phyloP scores from a whole-genome alignment of 1,284 basidiomycete genomes.

The Ustilago trichophora region DNA sequence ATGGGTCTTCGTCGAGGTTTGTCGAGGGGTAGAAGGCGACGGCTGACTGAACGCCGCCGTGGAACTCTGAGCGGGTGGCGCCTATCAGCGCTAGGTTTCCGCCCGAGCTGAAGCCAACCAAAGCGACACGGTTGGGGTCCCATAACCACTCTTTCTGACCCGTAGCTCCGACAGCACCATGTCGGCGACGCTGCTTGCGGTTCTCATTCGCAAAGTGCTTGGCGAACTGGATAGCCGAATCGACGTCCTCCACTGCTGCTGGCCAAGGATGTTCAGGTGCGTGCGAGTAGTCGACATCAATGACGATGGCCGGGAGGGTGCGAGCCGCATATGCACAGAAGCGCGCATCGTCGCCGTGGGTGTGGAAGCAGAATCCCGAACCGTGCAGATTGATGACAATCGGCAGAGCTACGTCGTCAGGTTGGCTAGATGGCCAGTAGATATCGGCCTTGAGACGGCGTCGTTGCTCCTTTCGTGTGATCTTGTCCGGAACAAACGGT shows the following conservation, averaged over 20 bases:
- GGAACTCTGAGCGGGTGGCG: slow-evolving; percentile 10
- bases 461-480: slow-evolving; percentile 30
- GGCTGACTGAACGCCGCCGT: slow-evolving; percentile 34
- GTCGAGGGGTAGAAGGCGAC: slow-evolving; percentile 54
- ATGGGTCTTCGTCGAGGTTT: slow-evolving; percentile 47
- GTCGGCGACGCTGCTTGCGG: slow-evolving; percentile 24
- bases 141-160: slow-evolving; percentile 40
- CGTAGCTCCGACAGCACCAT: slow-evolving; percentile 21
- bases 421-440: slow-evolving; percentile 21
- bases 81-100: slow-evolving; percentile 46
- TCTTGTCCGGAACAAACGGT: slow-evolving; percentile 34
- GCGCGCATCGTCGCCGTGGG: slow-evolving; percentile 36
- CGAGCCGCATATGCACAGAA: slow-evolving; percentile 40
- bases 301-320: slow-evolving; percentile 68
- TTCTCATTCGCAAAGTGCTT: slow-evolving; percentile 28
- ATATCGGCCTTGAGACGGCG: slow-evolving; percentile 41
- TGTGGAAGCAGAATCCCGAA: slow-evolving; percentile 47
- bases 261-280: slow-evolving; percentile 80
- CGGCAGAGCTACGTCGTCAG: slow-evolving; percentile 28
- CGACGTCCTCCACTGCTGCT: slow-evolving; percentile 77
- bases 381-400: slow-evolving; percentile 52
- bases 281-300: slow-evolving; percentile 78
- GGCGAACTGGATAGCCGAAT: slow-evolving; percentile 75
- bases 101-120: slow-evolving; percentile 49
- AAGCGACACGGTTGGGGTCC: slow-evolving; percentile 38